Base-by-base conservation (phyloP, 2,329 filamentous ascomycete genomes). In the Trichoderma brevicompactum region DNA sequence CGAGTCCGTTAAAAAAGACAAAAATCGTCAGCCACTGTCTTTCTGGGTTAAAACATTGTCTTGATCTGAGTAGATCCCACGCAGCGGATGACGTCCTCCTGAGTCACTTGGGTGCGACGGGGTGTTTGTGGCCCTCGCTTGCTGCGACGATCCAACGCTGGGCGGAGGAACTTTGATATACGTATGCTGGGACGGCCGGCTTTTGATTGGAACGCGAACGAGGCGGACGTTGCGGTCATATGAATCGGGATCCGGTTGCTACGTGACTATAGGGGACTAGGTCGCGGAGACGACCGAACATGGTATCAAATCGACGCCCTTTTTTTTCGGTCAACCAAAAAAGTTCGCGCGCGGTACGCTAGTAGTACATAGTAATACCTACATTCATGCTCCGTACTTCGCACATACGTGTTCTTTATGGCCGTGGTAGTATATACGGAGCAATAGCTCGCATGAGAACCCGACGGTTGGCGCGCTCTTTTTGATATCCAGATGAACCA, bases 391-490 rank as follows among this genome's bases (percentile, higher is more conserved):
- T 36, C 34, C n/a, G 34, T 9, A 36, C 34, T 36, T 36, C 34
- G 34, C 34, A 36, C 34, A 36, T 58, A 58, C 54, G 58, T 52
- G 36, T 19, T 55, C 10, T 60, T 8, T 56, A 9, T 13, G 32
- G 49, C 49, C 49, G 17, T 52, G 48, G 48, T 23, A 19, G 48
- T 34, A 40, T 34, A 48, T 12, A n/a, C 8, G 17, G 17, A 34
- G n/a, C 10, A 15, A 38, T 23, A 17, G 12, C 38, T 19, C 13
- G 36, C 41, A 23, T 41, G 48, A 34, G 40, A 34, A 17, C 38
- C 23, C 28, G 52, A 64, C 61, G 61, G 61, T 49, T 64, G 61
- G 61, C 61, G 61, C 52, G 61, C 13, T 56, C 52, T 44, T 40
- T 46, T 40, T 6, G 48, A 48, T 15, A 54, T 53, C 44, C 46